Conservation (phyloP, 441 rosid genomes). For the Geranium incanum region DNA sequence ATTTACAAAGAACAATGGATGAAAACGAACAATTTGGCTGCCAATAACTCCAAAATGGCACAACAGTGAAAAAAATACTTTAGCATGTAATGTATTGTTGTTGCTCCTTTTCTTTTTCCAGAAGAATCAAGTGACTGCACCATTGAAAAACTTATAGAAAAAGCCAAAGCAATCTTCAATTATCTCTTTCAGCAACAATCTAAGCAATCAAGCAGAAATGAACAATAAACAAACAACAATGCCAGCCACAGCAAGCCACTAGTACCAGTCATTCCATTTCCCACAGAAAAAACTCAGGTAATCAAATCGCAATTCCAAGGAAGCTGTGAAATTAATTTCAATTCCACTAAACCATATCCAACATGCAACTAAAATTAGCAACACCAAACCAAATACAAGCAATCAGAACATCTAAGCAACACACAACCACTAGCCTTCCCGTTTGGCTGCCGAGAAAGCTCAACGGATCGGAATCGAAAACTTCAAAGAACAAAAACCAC, state of each 20-base stretch:
- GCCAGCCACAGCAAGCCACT: background rate
- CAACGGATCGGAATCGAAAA: background rate
- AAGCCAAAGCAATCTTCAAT: background rate
- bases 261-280: background rate
- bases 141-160: background rate
- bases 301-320: background rate
- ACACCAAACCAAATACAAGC: background rate
- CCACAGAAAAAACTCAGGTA: background rate
- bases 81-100: background rate
- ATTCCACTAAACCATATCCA: background rate
- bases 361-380: background rate
- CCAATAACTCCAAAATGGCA: background rate
- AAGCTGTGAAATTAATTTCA: background rate
- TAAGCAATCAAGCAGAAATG: background rate
- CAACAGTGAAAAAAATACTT: background rate
- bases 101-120: background rate
- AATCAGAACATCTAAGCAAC: background rate
- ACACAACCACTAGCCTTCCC: background rate
- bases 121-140: background rate
- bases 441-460: background rate
- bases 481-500: background rate
- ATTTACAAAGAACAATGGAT: background rate
- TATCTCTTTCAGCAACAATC: background rate
- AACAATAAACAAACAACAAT: background rate
- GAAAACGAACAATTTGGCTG: background rate